These are phyloP conservation scores for Neurospora pannonica DNA, from an alignment of 495 filamentous ascomycete genomes.

Conservation along the genomic window DNA sequence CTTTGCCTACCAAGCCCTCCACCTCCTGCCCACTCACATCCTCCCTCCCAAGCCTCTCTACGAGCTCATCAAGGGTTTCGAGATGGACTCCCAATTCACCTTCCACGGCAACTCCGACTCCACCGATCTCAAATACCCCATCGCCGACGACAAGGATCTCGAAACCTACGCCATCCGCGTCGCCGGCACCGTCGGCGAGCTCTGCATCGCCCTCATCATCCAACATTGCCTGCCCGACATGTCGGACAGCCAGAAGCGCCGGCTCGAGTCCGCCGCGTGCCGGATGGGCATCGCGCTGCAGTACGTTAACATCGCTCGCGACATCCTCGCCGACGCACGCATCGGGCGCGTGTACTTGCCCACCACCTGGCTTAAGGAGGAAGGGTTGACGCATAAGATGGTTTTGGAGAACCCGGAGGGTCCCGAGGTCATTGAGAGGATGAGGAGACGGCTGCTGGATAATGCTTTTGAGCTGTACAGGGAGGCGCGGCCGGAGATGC, in stretches of 20 bases:
- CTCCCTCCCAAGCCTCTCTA: constrained; percentile 46
- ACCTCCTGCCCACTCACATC: constrained; percentile 43
- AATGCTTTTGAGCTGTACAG: constrained; percentile 47
- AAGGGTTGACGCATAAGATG: constrained; percentile 40
- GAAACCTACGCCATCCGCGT: constrained; percentile 49
- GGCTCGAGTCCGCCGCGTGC: constrained; percentile 37
- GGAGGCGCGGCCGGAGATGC: constrained; percentile 39
- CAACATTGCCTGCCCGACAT: constrained; percentile 32
- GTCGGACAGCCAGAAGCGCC: constrained; percentile 10
- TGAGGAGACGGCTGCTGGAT: constrained; percentile 45
- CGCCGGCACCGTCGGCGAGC: constrained; percentile 57
- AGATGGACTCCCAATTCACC: constrained; percentile 48
- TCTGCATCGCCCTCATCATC: constrained; percentile 54
- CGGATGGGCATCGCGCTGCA: constrained; percentile 61
- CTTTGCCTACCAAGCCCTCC: constrained; percentile 36
- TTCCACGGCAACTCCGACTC: background rate
- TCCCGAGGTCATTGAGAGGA: constrained; percentile 24
- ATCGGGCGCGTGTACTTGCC: constrained; percentile 57
- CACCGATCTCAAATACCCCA: constrained; percentile 34
- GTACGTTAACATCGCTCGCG: constrained; percentile 62
- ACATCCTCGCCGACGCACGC: constrained; percentile 51
- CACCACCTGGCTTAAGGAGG: constrained; percentile 46
- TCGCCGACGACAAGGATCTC: constrained; percentile 44
- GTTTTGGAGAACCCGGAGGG: constrained; percentile 39
- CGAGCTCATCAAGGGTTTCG: constrained; percentile 51